Conservation (phyloP, 768 basidiomycete genomes). For the Pholiota microspora region DNA sequence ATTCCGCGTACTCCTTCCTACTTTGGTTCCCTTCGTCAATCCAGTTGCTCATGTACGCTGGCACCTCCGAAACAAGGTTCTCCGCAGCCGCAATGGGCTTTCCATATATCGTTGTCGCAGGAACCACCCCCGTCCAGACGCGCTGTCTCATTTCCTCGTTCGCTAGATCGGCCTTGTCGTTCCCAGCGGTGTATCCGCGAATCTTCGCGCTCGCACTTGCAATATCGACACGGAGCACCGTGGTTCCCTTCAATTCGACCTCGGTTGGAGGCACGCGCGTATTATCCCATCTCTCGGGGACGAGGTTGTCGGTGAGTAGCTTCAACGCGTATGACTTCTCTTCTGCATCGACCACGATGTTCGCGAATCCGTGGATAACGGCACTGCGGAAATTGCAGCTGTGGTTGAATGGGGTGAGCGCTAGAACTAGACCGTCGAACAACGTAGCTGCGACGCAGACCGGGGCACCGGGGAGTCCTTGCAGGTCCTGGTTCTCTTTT, state of each 20-base stretch:
- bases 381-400: slow-evolving; percentile 27
- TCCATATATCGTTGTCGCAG: slow-evolving; percentile 16
- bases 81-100: slow-evolving; percentile 18
- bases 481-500: slow-evolving; percentile 4
- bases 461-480: slow-evolving; percentile 17
- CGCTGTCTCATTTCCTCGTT: slow-evolving; percentile 14
- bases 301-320: slow-evolving; percentile 22
- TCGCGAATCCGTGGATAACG: slow-evolving; percentile 24
- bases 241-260: slow-evolving; percentile 22
- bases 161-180: slow-evolving; percentile 23
- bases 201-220: slow-evolving; percentile 28
- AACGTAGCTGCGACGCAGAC: slow-evolving; percentile 26
- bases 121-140: slow-evolving; percentile 26
- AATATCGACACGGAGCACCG: slow-evolving; percentile 25
- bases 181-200: slow-evolving; percentile 17
- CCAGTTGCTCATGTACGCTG: slow-evolving; percentile 13
- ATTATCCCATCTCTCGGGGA: slow-evolving; percentile 23
- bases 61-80: slow-evolving; percentile 15
- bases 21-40: slow-evolving; percentile 12
- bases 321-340: slow-evolving; percentile 25
- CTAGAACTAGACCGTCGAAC: slow-evolving; percentile 26
- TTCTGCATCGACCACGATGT: slow-evolving; percentile 14
- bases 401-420: slow-evolving; percentile 27
- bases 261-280: slow-evolving; percentile 24
- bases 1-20: slow-evolving; percentile 11